Conservation (phyloP, 495 filamentous ascomycete genomes). For the Terfezia boudieri region DNA sequence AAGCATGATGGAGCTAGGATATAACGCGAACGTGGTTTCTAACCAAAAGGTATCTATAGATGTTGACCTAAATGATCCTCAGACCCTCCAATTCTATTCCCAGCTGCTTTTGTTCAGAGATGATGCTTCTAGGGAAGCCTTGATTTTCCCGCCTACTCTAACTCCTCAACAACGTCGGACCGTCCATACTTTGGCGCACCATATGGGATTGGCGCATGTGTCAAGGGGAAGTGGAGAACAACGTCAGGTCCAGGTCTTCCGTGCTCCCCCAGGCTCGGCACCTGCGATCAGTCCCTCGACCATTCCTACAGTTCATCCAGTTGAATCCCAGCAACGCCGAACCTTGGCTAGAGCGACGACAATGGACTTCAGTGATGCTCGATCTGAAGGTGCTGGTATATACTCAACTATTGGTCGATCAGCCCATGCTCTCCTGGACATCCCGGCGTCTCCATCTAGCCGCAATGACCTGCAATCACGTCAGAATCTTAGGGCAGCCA, state of each 20-base stretch:
- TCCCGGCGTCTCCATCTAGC: slow-evolving; percentile 60
- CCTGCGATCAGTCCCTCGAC: slow-evolving; percentile 41
- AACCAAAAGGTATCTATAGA: slow-evolving; percentile 6
- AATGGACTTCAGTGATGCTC: slow-evolving; percentile 90
- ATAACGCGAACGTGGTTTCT: background rate
- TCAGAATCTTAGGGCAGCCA: slow-evolving; percentile 75
- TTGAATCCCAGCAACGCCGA: slow-evolving; percentile 48
- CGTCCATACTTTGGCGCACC: slow-evolving; percentile 83
- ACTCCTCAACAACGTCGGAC: slow-evolving; percentile 64
- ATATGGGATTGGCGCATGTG: slow-evolving; percentile 74
- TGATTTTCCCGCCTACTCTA: slow-evolving; percentile 61
- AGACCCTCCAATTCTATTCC: slow-evolving; percentile 68
- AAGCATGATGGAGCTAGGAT: background rate
- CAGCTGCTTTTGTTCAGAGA: slow-evolving; percentile 76
- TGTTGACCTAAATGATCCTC: slow-evolving; percentile 78
- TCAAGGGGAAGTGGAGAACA: slow-evolving; percentile 71
- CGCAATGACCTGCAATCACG: slow-evolving; percentile 31
- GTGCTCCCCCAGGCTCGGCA: slow-evolving; percentile 26
- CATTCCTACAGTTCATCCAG: slow-evolving; percentile 30
- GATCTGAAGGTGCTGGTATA: slow-evolving; percentile 41
- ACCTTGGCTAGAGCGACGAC: slow-evolving; percentile 82
- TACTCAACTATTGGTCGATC: slow-evolving; percentile 58
- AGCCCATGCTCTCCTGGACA: slow-evolving; percentile 52
- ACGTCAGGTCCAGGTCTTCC: slow-evolving; percentile 73
- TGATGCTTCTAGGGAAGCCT: slow-evolving; percentile 47